These are phyloP conservation scores for Brassica rapa DNA, from an alignment of 345 rosid genomes.

Conservation along the genomic window DNA sequence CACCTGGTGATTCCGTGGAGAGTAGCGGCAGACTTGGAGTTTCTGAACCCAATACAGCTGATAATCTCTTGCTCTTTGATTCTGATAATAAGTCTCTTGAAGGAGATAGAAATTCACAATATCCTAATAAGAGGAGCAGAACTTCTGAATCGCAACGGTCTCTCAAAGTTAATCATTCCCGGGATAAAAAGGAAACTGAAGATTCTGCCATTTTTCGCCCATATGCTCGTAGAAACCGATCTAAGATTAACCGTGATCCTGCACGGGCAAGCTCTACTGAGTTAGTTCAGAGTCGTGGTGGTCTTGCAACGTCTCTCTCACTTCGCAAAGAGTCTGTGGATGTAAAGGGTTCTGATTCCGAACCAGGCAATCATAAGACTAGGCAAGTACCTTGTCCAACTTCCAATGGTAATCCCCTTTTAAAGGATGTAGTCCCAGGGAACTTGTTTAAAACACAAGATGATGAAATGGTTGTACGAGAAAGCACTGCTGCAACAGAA, in stretches of 20 bases:
- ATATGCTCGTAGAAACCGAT: slow-evolving; percentile 91
- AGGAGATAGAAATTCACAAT: slow-evolving; percentile 49
- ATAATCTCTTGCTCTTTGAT: slow-evolving; percentile 75
- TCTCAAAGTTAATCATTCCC: slow-evolving; percentile 55
- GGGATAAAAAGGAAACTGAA: slow-evolving; percentile 77
- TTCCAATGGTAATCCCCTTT: slow-evolving; percentile 58
- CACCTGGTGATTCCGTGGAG: slow-evolving; percentile 87
- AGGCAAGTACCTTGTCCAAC: slow-evolving; percentile 47
- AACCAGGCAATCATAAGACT: slow-evolving; percentile 56
- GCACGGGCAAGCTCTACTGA: slow-evolving; percentile 78
- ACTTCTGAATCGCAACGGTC: slow-evolving; percentile 63
- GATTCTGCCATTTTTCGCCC: slow-evolving; percentile 95
- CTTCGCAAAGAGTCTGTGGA: slow-evolving; percentile 55
- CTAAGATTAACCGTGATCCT: slow-evolving; percentile 77
- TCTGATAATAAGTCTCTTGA: slow-evolving; percentile 70
- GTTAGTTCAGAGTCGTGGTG: slow-evolving; percentile 61
- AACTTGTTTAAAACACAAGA: slow-evolving; percentile 46
- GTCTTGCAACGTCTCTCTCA: slow-evolving; percentile 58
- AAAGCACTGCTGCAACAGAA: slow-evolving; percentile 39
- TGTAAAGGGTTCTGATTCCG: slow-evolving; percentile 51
- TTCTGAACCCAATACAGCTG: slow-evolving; percentile 88
- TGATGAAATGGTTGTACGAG: slow-evolving; percentile 43
- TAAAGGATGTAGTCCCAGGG: slow-evolving; percentile 45
- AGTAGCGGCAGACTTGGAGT: slow-evolving; percentile 88
- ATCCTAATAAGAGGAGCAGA: slow-evolving; percentile 53